Base-by-base conservation (phyloP, 2,329 filamentous ascomycete species). In the Colletotrichum cereale region DNA sequence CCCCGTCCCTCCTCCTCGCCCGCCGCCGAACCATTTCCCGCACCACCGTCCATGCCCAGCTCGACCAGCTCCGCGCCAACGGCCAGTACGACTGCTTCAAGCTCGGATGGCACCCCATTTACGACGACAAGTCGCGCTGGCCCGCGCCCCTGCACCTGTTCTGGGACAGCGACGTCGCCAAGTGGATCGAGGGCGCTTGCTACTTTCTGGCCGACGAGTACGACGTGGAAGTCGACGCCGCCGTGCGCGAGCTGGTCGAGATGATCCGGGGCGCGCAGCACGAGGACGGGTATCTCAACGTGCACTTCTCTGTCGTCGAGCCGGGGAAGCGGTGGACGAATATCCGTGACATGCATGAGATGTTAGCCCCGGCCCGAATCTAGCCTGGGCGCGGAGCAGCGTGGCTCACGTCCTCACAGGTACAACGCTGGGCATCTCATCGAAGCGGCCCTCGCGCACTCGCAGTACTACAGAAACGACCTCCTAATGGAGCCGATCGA, bases 351-450 rank as follows among this genome's bases (percentile, higher is more conserved):
- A 84, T 90, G 80, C 89, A 91, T 79, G 89, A 91, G 77, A 78
- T 91, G 82, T 88, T 80, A 79, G 82, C 78, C 6, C 21, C 29
- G 4, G 3, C 47, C 42, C 29, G 12, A 11, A 29, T 36, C n/a
- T 1, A 2, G 21, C 3, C 12, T n/a, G 16, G 18, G 42, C 26
- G 21, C 26, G 8, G 7, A 21, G 26, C 26, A 47, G 11, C 12
- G 31, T 48, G 44, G 34, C 58, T 62, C 44, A 62, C 31, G 6
- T 38, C 16, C 12, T 10, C 12, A 34, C 36, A 87, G 86, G 71
- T 90, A 90, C 75, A 90, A 90, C 73, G 85, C 85, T 12, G 89
- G 89, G 0, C 89, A 91, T 77, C 79, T 91, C 14, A 89, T 90
- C 58, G 89, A 91, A 78, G 89, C 85, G 0, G 88, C 88, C 2